These are phyloP conservation scores for Pseudogymnoascus sp. DNA, from an alignment of 2,329 filamentous ascomycete species.

Conservation along the genomic window DNA sequence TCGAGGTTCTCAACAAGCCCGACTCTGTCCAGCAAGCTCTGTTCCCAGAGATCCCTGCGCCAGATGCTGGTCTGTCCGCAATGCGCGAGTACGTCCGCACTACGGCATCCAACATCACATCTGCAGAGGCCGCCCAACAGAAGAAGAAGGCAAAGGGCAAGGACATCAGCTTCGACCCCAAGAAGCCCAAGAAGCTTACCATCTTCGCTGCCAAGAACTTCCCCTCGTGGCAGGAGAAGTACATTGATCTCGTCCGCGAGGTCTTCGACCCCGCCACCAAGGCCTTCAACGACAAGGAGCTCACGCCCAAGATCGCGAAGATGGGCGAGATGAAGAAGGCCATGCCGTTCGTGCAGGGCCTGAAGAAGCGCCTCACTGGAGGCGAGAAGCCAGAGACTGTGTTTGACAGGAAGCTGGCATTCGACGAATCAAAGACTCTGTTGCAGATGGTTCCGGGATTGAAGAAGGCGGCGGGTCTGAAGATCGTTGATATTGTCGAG, in stretches of 20 bases:
- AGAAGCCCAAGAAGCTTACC: conserved; percentile 83
- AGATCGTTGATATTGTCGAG: conserved; percentile 61
- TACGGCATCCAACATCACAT: conserved; percentile 70
- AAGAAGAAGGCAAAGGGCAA: conserved; percentile 96
- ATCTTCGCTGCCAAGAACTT: conserved; percentile 75
- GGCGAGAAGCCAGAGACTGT: conserved; percentile 61
- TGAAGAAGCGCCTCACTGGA: conserved; percentile 75
- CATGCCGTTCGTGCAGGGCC: conserved; percentile 86
- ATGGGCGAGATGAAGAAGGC: conserved; percentile 90
- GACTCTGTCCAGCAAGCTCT: conserved; percentile 70
- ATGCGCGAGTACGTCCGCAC: conserved; percentile 73
- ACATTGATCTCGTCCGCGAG: conserved; percentile 70
- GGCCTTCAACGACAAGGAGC: conserved; percentile 67
- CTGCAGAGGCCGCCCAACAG: conserved; percentile 71
- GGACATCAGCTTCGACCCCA: conserved; percentile 74
- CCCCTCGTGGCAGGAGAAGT: conserved; percentile 87
- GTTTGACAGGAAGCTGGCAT: conserved; percentile 75
- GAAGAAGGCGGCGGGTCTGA: conserved; percentile 66
- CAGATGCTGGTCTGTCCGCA: conserved; percentile 62
- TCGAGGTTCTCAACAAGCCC: conserved; percentile 74
- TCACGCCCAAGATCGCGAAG: conserved; percentile 73
- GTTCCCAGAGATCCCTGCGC: conserved; percentile 62
- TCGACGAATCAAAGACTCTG: conserved; percentile 74
- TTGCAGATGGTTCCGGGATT: conserved; percentile 71
- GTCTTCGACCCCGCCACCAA: conserved; percentile 57